These are phyloP conservation scores for Lasiosphaeria miniovina DNA, from an alignment of 495 filamentous ascomycete species.

Conservation along the genomic window DNA sequence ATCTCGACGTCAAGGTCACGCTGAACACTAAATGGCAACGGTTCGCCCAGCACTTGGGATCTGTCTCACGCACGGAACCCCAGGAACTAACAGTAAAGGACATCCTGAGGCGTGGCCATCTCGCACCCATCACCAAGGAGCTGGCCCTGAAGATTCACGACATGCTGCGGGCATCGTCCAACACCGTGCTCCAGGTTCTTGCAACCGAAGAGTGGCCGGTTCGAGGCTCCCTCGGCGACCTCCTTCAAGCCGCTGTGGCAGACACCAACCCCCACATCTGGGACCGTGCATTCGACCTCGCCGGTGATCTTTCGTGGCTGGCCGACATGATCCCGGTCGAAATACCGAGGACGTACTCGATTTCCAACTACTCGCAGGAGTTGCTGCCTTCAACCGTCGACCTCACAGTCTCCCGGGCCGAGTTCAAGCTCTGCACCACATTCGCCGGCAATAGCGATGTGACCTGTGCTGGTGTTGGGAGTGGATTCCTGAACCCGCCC, in stretches of 20 bases:
- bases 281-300: slow-evolving; percentile 45
- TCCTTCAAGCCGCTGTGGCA: slow-evolving; percentile 41
- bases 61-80: slow-evolving; percentile 29
- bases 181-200: slow-evolving; percentile 45
- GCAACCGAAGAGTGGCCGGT: slow-evolving; percentile 49
- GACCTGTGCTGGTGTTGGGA: slow-evolving; percentile 42
- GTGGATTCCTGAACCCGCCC: slow-evolving; percentile 48
- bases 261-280: slow-evolving; percentile 46
- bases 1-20: slow-evolving; percentile 35
- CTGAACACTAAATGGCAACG: slow-evolving; percentile 39
- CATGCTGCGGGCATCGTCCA: slow-evolving; percentile 45
- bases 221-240: slow-evolving; percentile 44
- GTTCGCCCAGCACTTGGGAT: slow-evolving; percentile 43
- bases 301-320: slow-evolving; percentile 42
- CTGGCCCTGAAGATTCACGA: slow-evolving; percentile 42
- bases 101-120: slow-evolving; percentile 46
- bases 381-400: slow-evolving; percentile 48
- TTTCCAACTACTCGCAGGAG: slow-evolving; percentile 44
- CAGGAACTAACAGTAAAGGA: slow-evolving; percentile 43
- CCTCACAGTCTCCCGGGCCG: slow-evolving; percentile 45
- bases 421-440: slow-evolving; percentile 43
- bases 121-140: slow-evolving; percentile 49
- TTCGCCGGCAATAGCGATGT: slow-evolving; percentile 35
- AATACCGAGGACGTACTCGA: slow-evolving; percentile 50
- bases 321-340: slow-evolving; percentile 44